Conservation (phyloP, 1,284 basidiomycete genomes). For the Laetiporus sulphureus region DNA sequence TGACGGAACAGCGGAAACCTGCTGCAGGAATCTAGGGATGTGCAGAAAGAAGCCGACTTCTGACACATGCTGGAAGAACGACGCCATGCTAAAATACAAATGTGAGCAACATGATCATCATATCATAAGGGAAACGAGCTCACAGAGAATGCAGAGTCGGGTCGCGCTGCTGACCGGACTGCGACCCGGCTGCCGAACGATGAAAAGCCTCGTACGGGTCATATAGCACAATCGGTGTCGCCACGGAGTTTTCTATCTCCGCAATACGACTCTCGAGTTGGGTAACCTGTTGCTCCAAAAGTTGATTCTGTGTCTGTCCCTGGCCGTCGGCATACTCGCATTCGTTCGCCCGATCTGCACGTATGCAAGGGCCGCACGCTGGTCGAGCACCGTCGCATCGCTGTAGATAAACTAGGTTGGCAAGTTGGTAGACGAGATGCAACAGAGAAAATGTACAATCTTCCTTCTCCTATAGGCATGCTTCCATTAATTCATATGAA, state of each 20-base stretch:
- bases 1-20: slow-evolving; percentile 17
- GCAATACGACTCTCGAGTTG: slow-evolving; percentile 23
- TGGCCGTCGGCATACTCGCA: slow-evolving; percentile 26
- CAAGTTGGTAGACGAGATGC: background rate
- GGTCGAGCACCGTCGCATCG: slow-evolving; percentile 25
- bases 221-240: slow-evolving; percentile 18
- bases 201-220: slow-evolving; percentile 21
- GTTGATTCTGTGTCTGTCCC: slow-evolving; percentile 22
- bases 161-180: slow-evolving; percentile 1
- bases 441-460: slow-evolving; percentile 17
- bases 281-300: slow-evolving; percentile 21
- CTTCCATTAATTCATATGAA: background rate
- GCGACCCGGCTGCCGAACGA: slow-evolving; percentile 1
- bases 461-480: slow-evolving; percentile 20
- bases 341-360: slow-evolving; percentile 19
- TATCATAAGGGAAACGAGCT: no score
- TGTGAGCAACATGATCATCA: background rate
- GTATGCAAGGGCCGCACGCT: slow-evolving; percentile 23
- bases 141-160: slow-evolving; percentile 1
- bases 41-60: slow-evolving; percentile 39
- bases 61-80: slow-evolving; percentile 30
- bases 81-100: slow-evolving; percentile 21
- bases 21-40: slow-evolving; percentile 26
- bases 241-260: slow-evolving; percentile 17
- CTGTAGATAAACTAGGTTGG: slow-evolving; percentile 11